phyloP scores from a whole-genome alignment of 2,329 filamentous ascomycete genomes.

The Xylariaceae sp. region DNA sequence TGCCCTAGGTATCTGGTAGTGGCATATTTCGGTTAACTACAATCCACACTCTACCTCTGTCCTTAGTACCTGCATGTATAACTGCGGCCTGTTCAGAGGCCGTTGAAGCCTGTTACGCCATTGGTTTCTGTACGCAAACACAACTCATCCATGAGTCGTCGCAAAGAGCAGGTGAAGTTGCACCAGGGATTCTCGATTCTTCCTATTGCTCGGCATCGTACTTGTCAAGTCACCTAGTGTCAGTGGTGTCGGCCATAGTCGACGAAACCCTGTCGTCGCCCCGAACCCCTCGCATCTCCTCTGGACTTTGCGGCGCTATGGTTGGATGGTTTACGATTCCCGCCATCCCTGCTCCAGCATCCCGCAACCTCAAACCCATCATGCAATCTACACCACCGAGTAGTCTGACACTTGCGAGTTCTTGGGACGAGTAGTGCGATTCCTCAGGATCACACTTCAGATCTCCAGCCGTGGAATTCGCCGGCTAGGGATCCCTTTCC shows the following conservation, averaged over 20 bases:
- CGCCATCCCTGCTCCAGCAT: constrained; percentile 24
- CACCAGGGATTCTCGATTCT: constrained; percentile 9
- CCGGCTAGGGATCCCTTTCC: neutral
- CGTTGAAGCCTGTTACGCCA: no score
- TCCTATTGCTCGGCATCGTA: constrained; percentile 6
- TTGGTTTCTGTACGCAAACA: no score
- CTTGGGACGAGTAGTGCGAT: neutral
- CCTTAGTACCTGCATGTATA: no score
- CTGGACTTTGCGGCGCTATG: constrained; percentile 26
- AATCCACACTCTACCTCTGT: no score
- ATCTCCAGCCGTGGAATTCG: constrained; percentile 6
- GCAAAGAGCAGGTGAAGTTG: neutral
- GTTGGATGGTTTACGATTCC: constrained; percentile 41
- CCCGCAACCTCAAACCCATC: constrained; percentile 21
- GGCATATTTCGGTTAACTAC: neutral
- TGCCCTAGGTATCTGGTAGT: neutral
- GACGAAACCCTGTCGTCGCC: constrained; percentile 4
- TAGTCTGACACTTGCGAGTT: neutral
- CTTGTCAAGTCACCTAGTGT: neutral
- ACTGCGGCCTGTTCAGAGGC: no score
- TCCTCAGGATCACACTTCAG: constrained; percentile 5
- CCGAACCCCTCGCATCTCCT: constrained; percentile 7
- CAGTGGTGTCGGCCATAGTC: neutral
- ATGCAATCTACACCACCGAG: constrained; percentile 17
- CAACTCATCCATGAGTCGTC: no score